Percentiles rank a stretch among this genome's conserved stretches.
Conservation (phyloP, 306 rosid species). For the Betula pendula region DNA sequence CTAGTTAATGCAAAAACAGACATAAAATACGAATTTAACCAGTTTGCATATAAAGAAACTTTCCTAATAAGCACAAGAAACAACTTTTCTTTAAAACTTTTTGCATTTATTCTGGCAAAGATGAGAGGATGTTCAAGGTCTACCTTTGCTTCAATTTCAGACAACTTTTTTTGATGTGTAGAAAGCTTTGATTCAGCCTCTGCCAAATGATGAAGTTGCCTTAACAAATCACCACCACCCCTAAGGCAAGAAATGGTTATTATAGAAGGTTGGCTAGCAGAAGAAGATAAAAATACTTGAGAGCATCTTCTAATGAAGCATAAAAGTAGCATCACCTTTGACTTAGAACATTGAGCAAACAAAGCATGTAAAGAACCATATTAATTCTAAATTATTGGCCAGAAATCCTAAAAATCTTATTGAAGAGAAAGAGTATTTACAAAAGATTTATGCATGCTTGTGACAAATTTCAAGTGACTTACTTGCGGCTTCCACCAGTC, state of each 20-base stretch:
- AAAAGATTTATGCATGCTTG: conserved; percentile 17
- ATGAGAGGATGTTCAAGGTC: conserved; percentile 14
- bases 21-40: background rate
- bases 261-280: conserved; percentile 23
- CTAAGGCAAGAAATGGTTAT: conserved; percentile 45
- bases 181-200: conserved; percentile 72
- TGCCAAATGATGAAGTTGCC: conserved; percentile 76
- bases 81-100: background rate
- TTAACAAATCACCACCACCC: conserved; percentile 84
- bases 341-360: conserved; percentile 20
- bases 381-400: background rate
- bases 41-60: background rate
- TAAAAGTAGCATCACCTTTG: conserved; percentile 5
- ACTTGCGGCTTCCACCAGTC: conserved; percentile 99
- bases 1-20: background rate
- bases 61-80: background rate
- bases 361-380: conserved; percentile 9
- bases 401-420: conserved; percentile 14
- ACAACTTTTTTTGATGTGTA: conserved; percentile 62
- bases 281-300: conserved; percentile 21
- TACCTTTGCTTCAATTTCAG: conserved; percentile 79
- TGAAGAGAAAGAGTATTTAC: background rate
- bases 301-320: conserved; percentile 18
- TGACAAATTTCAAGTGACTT: conserved; percentile 33
- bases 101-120: background rate